Base-by-base conservation (phyloP, 352 stramenopile species). In the Globisporangium cederbergense region DNA sequence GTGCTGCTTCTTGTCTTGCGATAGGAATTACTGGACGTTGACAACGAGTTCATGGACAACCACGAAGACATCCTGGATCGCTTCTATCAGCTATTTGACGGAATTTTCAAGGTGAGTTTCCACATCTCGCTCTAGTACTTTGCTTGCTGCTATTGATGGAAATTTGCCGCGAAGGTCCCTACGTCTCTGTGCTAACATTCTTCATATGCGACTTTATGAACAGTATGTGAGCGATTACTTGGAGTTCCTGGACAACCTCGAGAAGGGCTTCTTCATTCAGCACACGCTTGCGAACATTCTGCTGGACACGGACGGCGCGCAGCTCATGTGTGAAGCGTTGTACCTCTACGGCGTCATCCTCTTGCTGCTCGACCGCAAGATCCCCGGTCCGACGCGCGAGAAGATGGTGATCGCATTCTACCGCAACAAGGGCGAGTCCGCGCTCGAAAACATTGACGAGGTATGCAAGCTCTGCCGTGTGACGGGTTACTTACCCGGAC, bases 301-400 rank as follows among this genome's bases (percentile, higher is more conserved):
- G 28, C 75, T 97, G n/a, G 93, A 98, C 65, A 88, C 81, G 3
- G 93, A 98, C 54, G 96, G 96, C 22, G 90, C 91, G 51, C 94
- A 98, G 63, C 86, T 98, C 62, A 88, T 98, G 76, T 97, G 88
- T 66, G 96, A 98, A 65, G 91, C 92, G 25, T 71, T 98, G 43
- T 98, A 97, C 65, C 82, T 98, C n/a, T 98, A 97, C 64, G 95
- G 94, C 56, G 89, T 97, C 45, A 98, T 98, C 67, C 78, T 98
- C 50, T 71, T 98, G 22, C 70, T 98, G n/a, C 71, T 98, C 52
- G 96, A 98, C 58, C 84, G 88, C 50, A 94, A 95, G 61, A 92
- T 98, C 43, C 92, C 86, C 0, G 89, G 88, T 2, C 77, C 81
- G 7, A 87, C 90, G 36, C 86, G 96, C 38, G 96, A 98, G 77